Base-by-base conservation (phyloP, 2,329 filamentous ascomycete species). In the Fusarium nanum region DNA sequence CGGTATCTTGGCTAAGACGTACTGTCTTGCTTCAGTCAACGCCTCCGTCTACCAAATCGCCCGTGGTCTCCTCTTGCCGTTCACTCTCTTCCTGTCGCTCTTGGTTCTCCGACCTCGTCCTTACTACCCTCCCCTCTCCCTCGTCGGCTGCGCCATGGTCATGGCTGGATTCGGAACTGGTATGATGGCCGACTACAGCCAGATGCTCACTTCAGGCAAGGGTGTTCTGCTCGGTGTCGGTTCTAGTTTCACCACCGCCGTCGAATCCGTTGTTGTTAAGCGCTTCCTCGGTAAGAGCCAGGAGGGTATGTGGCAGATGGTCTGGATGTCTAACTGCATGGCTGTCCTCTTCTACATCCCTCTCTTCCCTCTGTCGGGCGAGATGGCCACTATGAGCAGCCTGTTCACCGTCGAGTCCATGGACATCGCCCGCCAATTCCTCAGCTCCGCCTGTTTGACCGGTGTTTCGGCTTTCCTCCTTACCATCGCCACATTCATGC, bases 291-390 rank as follows among this genome's bases (percentile, higher is more conserved):
- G 73, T 23, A 75, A 75, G 71, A 71, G 69, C 50, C 64, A 66
- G 52, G 73, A 75, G 59, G 73, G 73, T 32, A 75, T 75, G 71
- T 75, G 73, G 73, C 73, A 75, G 69, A 75, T 75, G 73, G 73
- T 75, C 28, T 75, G 73, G 73, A 75, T 75, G 73, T 75, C 73
- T 25, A 75, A 75, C 69, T 70, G 63, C 42, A 73, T 75, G 73
- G 73, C 73, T 14, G 37, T 73, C 13, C 64, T 73, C 42, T 75
- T 75, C 59, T 75, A 75, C 18, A 60, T 73, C 18, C 73, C 73
- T 23, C 73, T 75, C 27, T 64, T 75, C 18, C 73, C 73, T 37
- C 71, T 75, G 18, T 75, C 73, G 4, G 73, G 73, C 20, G 73
- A 75, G 46, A 64, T 75, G 34, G 48, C 27, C 45, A 68, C 73